Conservation (phyloP, 805 yeast genomes). For the Yueomyces sp. region DNA sequence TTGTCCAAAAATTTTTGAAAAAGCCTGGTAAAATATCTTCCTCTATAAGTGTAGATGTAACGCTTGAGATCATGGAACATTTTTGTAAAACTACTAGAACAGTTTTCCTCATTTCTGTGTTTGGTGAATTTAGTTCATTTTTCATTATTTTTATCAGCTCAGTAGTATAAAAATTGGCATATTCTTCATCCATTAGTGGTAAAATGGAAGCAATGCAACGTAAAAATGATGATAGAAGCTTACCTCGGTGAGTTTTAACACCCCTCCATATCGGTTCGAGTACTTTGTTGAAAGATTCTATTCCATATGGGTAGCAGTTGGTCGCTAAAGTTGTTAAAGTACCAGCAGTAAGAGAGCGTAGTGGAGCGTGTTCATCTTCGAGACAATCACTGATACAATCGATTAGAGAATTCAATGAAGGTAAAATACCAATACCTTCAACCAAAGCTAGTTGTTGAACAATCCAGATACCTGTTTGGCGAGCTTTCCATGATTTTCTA, state of each 20-base stretch:
- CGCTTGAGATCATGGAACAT: conserved; percentile 48
- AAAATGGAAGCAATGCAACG: conserved; percentile 67
- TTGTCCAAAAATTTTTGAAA: conserved; percentile 64
- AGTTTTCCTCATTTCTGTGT: conserved; percentile 73
- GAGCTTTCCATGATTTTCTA: conserved; percentile 64
- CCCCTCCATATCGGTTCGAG: conserved; percentile 77
- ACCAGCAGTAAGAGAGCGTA: conserved; percentile 56
- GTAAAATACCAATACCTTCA: conserved; percentile 61
- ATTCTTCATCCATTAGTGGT: conserved; percentile 79
- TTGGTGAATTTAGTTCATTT: conserved; percentile 69
- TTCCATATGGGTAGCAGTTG: conserved; percentile 76
- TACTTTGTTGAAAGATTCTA: conserved; percentile 66
- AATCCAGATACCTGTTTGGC: conserved; percentile 69
- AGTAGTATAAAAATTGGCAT: conserved; percentile 61
- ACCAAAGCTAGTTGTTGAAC: conserved; percentile 63
- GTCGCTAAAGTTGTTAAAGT: conserved; percentile 70
- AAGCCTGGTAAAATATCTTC: conserved; percentile 47
- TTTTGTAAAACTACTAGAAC: conserved; percentile 56
- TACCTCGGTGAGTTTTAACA: conserved; percentile 62
- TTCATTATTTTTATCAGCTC: conserved; percentile 56
- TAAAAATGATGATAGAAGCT: conserved; percentile 59
- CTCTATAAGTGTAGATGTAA: conserved; percentile 36
- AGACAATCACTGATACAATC: conserved; percentile 45
- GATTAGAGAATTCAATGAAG: conserved; percentile 54
- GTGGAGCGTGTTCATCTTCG: conserved; percentile 52